These are phyloP conservation scores for Chondrus crispus DNA, from an alignment of 23 red algal genomes.

Conservation along the genomic window DNA sequence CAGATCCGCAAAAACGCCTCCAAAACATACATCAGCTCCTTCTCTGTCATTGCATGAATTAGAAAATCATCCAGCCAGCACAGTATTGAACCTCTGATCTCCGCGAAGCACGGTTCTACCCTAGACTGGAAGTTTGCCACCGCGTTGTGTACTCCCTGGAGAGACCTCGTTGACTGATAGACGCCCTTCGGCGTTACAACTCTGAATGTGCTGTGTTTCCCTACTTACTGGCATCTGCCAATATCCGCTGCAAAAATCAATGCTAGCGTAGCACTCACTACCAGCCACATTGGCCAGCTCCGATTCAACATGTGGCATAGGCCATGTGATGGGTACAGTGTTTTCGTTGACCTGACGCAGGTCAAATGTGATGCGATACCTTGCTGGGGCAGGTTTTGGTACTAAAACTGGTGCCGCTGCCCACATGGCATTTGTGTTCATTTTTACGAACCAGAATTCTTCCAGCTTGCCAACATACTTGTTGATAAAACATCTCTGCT, in stretches of 20 bases:
- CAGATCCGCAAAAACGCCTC: background rate
- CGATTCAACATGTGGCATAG: background rate
- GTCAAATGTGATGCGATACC: background rate
- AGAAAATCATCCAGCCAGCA: background rate
- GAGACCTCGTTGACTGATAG: background rate
- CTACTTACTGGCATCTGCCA: background rate
- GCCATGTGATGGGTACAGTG: background rate
- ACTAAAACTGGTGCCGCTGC: background rate
- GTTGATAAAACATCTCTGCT: background rate
- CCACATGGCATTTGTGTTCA: background rate
- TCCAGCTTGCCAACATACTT: background rate
- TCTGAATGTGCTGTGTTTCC: background rate
- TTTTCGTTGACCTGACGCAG: background rate
- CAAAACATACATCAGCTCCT: background rate
- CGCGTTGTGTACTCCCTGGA: background rate
- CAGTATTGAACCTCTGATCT: background rate
- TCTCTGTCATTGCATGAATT: background rate
- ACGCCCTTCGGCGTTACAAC: background rate
- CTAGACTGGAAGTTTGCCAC: background rate
- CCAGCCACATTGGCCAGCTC: background rate
- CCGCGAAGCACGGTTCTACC: background rate
- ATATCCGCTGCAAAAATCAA: constrained; percentile 16
- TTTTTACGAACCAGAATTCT: background rate
- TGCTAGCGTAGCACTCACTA: background rate
- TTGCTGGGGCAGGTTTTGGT: background rate